These are phyloP conservation scores for Acacia acuminata DNA, from an alignment of 306 rosid species.

Conservation along the genomic window DNA sequence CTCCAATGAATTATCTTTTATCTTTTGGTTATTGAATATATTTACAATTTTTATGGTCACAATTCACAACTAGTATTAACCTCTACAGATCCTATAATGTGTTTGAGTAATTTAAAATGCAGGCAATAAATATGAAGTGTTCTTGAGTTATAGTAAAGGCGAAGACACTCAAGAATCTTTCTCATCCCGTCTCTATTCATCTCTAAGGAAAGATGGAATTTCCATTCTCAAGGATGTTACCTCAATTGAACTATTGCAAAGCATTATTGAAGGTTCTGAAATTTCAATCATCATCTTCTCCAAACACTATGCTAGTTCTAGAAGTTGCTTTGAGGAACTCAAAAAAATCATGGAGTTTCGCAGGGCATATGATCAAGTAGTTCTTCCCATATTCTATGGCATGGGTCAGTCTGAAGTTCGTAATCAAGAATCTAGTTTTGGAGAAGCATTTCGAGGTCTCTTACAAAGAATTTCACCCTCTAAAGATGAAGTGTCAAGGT, in stretches of 20 bases:
- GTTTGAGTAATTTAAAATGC: not conserved
- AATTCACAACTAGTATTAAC: not conserved
- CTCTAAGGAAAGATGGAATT: not conserved
- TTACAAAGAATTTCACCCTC: not conserved
- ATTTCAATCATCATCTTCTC: not conserved
- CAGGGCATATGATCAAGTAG: not conserved
- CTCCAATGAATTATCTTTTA: too few relatives aligned
- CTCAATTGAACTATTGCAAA: not conserved
- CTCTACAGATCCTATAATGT: not conserved
- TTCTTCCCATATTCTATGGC: not conserved
- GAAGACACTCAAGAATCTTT: not conserved
- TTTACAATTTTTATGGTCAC: too few relatives aligned
- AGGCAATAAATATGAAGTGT: not conserved
- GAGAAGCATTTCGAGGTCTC: not conserved
- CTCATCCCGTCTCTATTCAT: not conserved
- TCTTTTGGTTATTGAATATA: too few relatives aligned
- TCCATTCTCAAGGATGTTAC: not conserved
- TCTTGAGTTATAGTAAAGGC: not conserved
- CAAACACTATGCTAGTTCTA: not conserved
- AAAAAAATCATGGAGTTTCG: not conserved
- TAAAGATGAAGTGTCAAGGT: not conserved
- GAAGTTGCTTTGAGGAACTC: not conserved
- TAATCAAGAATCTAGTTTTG: not conserved
- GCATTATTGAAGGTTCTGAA: not conserved
- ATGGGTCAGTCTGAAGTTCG: not conserved